Evolutionary conservation across 768 basidiomycete genomes (phyloP).

Genomic region (Calocera viscosa): DNA sequence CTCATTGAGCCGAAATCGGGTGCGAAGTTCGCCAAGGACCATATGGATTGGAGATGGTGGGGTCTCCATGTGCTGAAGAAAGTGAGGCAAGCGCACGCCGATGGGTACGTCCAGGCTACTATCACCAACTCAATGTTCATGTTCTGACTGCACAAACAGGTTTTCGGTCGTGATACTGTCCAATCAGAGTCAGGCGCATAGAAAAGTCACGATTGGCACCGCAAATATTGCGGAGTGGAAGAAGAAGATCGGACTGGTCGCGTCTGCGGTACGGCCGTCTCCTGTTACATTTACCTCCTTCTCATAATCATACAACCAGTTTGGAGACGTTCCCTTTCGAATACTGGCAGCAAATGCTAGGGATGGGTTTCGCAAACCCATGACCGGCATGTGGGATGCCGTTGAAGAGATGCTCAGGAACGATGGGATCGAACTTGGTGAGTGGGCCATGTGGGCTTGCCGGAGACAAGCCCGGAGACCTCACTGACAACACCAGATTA

Average conservation of each 20-base stretch:
- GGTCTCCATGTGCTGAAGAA: constrained; percentile 35
- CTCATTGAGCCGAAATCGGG: constrained; percentile 42
- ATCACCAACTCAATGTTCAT: not conserved
- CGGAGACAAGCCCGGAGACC: not conserved
- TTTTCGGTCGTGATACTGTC: constrained; percentile 65
- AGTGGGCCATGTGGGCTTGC: constrained; percentile 15
- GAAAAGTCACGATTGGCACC: constrained; percentile 25
- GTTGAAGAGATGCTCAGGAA: constrained; percentile 48
- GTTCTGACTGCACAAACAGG: constrained; percentile 28
- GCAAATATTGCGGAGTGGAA: constrained; percentile 52
- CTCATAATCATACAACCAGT: constrained; percentile 29
- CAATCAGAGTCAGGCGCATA: constrained; percentile 43
- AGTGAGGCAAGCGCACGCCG: constrained; percentile 44
- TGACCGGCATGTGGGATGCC: constrained; percentile 75
- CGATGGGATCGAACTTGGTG: constrained; percentile 54
- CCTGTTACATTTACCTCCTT: not conserved
- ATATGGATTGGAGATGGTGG: constrained; percentile 64
- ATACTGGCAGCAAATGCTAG: constrained; percentile 63
- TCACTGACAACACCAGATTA: constrained; percentile 41
- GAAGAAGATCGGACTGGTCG: constrained; percentile 58
- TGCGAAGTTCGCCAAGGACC: constrained; percentile 34
- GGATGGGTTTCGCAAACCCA: constrained; percentile 74
- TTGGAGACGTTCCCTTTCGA: constrained; percentile 62
- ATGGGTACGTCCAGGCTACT: constrained; percentile 40
- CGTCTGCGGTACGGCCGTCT: constrained; percentile 29